These are phyloP conservation scores for Primulina huaijiensis DNA, from an alignment of 257 asterid species.

Conservation along the genomic window DNA sequence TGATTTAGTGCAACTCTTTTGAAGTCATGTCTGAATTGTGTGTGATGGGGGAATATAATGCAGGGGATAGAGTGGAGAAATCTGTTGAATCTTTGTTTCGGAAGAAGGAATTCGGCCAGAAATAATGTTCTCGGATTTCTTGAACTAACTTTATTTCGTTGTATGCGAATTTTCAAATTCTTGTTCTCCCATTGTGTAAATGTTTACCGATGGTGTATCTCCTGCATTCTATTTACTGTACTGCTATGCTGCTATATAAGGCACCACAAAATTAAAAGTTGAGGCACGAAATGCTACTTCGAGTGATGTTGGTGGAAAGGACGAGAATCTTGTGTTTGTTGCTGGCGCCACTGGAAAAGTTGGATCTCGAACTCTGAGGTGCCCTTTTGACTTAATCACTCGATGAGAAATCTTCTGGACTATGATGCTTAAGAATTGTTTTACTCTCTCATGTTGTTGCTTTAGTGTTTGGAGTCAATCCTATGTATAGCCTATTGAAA, in stretches of 20 bases:
- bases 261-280: slow-evolving; percentile 40
- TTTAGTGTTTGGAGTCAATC: not conserved
- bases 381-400: slow-evolving; percentile 13
- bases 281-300: slow-evolving; percentile 48
- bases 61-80: not conserved
- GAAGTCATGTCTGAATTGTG: not conserved
- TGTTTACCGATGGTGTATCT: slow-evolving; percentile 6
- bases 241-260: slow-evolving; percentile 30
- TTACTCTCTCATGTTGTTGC: not conserved
- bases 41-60: not conserved
- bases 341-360: slow-evolving; percentile 98
- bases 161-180: not conserved
- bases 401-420: too few species aligned
- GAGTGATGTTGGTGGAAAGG: slow-evolving; percentile 42
- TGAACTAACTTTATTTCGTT: not conserved
- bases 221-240: not conserved
- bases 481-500: not conserved
- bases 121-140: not conserved
- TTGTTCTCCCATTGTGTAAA: not conserved
- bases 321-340: slow-evolving; percentile 68
- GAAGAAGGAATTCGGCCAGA: not conserved
- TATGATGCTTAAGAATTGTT: too few species aligned
- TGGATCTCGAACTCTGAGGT: slow-evolving; percentile 97
- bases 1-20: slow-evolving; percentile 6
- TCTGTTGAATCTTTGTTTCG: not conserved